Conservation (phyloP, 768 basidiomycete species). For the Hygrocybe coccinea region DNA sequence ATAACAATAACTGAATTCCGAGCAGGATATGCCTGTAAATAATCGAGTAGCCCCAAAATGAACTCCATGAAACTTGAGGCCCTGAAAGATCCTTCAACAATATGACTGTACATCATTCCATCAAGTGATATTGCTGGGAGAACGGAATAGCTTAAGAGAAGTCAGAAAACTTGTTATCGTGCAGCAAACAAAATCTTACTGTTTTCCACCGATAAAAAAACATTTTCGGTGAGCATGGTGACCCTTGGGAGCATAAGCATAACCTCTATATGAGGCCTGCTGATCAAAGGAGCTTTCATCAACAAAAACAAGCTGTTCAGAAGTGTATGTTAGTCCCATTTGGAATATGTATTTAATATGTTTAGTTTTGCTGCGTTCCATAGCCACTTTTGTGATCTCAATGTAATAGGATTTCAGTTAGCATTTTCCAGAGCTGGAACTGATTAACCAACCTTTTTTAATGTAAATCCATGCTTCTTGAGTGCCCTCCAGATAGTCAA, state of each 20-base stretch:
- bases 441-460: neutral
- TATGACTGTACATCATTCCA: neutral
- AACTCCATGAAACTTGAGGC: neutral
- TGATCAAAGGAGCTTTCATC: slow-evolving; percentile 33
- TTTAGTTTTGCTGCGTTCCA: slow-evolving; percentile 12
- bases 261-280: slow-evolving; percentile 14
- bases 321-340: slow-evolving; percentile 10
- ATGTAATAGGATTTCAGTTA: neutral
- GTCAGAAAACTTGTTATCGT: neutral
- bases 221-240: slow-evolving; percentile 14
- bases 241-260: slow-evolving; percentile 25
- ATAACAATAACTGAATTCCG: slow-evolving; percentile 21
- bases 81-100: neutral
- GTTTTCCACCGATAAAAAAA: slow-evolving; percentile 24
- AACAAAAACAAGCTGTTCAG: slow-evolving; percentile 29
- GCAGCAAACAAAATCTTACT: slow-evolving; percentile 12
- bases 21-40: slow-evolving; percentile 30
- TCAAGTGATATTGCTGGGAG: slow-evolving; percentile 5
- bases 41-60: slow-evolving; percentile 16
- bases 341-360: slow-evolving; percentile 7
- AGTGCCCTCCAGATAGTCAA: neutral
- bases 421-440: neutral
- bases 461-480: neutral
- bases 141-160: neutral
- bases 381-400: slow-evolving; percentile 11